Evolutionary conservation across 2,329 filamentous ascomycete genomes (phyloP), one percentile per base, ranked within the genome.

Genomic region (Fusarium fracticaudum): DNA sequence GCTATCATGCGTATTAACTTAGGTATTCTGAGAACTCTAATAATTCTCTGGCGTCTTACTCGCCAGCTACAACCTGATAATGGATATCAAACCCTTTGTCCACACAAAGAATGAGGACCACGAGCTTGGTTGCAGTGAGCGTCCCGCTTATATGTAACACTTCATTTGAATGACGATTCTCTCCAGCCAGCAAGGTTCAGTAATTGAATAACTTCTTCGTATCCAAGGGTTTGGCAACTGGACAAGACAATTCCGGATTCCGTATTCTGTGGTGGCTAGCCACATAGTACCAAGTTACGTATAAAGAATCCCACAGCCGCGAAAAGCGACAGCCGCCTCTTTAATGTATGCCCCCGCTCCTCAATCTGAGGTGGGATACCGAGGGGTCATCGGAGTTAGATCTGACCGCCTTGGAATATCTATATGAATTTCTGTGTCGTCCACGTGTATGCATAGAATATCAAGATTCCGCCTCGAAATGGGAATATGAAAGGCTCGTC

Each of bases 241-340:
- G 54, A 38, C 31, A 63, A 37, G 44, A 64, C 60, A 72, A 54
- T 45, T 69, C 43, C 48, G 35, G 29, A 35, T 51, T 68, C 67
- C 63, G 40, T 35, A 66, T 44, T 37, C 29, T 37, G 24, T 35
- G 37, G 35, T 57, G 41, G 24, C 51, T 38, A 53, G 50, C 22
- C 22, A 51, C 31, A 12, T 51, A 33, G 50, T 37, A 35, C 33
- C 33, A 38, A 41, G 57, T 57, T 55, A 70, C 41, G 53, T 70
- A 43, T 67, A 53, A 41, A 33, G 54, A 51, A 59, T 53, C 47
- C 48, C 57, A 63, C 71, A 78, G 74, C 76, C 76, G 76, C 76
- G 70, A 62, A 75, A 77, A 60, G 76, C 76, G 74, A 77, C 72
- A 74, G 59, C 63, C 67, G 67, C 67, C 53, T 47, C 37, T 24